Evolutionary conservation across 169 alveolate genomes (phyloP).

Genomic region (Cryptosporidium ubiquitum): DNA sequence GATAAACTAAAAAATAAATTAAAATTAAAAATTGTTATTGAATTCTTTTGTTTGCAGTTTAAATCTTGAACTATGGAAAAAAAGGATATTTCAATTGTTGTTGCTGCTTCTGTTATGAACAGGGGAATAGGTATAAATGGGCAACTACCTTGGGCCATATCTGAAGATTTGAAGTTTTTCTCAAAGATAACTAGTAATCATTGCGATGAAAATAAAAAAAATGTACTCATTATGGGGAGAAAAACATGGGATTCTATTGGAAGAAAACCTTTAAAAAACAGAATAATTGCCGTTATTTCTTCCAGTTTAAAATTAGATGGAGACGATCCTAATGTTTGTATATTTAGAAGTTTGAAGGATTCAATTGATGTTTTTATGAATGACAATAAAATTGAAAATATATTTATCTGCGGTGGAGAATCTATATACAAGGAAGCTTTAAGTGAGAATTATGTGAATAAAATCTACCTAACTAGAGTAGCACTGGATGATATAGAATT

Average conservation of each 20-base stretch:
- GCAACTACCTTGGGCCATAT: constrained; percentile 42
- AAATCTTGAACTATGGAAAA: not conserved
- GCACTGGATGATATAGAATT: constrained; percentile 81
- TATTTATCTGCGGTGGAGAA: constrained; percentile 90
- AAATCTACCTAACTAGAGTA: constrained; percentile 88
- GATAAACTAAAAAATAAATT: not conserved
- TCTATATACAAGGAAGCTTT: constrained; percentile 84
- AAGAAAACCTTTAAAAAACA: constrained; percentile 86
- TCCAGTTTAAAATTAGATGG: constrained; percentile 77
- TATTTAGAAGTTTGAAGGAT: constrained; percentile 76
- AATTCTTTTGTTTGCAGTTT: not conserved
- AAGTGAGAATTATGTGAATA: constrained; percentile 76
- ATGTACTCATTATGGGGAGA: constrained; percentile 96
- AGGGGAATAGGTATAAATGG: constrained; percentile 32
- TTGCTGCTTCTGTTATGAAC: constrained; percentile 40
- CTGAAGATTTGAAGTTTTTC: constrained; percentile 38
- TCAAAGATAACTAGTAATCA: constrained; percentile 17
- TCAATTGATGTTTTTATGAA: constrained; percentile 75
- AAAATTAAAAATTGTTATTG: not conserved
- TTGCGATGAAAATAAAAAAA: constrained; percentile 50
- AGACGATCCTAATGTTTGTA: constrained; percentile 72
- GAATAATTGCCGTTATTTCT: constrained; percentile 90
- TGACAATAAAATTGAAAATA: constrained; percentile 79
- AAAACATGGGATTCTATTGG: constrained; percentile 95
- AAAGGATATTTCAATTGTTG: constrained; percentile 13